phyloP scores from a whole-genome alignment of 768 basidiomycete genomes.

The Boletus rex-veris region DNA sequence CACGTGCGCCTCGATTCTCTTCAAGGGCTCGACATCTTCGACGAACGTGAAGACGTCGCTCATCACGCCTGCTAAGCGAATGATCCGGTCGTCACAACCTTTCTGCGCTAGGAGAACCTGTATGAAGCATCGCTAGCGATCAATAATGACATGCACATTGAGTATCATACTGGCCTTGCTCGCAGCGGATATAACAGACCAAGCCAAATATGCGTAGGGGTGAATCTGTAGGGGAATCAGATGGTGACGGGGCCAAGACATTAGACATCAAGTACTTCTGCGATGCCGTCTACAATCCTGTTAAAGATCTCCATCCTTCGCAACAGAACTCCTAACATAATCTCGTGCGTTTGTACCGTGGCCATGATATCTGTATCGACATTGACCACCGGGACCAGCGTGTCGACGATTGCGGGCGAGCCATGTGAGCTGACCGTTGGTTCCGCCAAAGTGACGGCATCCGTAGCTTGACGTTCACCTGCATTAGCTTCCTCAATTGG shows the following conservation, averaged over 20 bases:
- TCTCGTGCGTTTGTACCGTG: too few relatives aligned
- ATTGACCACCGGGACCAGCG: too few relatives aligned
- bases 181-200: background rate
- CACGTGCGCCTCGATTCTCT: background rate
- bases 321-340: too few relatives aligned
- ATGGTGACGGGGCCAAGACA: background rate
- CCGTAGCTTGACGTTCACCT: background rate
- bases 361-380: too few relatives aligned
- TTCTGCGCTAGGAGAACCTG: background rate
- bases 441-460: background rate
- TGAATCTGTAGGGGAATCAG: background rate
- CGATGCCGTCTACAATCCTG: background rate
- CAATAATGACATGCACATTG: background rate
- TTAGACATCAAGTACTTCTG: background rate
- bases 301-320: too few relatives aligned
- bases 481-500: background rate
- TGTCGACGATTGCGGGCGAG: background rate
- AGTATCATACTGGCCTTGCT: background rate
- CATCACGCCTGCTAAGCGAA: background rate
- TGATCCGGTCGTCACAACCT: background rate
- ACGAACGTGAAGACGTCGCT: background rate
- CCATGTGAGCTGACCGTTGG: background rate
- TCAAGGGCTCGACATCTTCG: background rate
- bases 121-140: background rate
- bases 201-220: background rate